These are phyloP conservation scores for Nicotiana knightiana DNA, from an alignment of 257 asterid genomes.

Conservation along the genomic window DNA sequence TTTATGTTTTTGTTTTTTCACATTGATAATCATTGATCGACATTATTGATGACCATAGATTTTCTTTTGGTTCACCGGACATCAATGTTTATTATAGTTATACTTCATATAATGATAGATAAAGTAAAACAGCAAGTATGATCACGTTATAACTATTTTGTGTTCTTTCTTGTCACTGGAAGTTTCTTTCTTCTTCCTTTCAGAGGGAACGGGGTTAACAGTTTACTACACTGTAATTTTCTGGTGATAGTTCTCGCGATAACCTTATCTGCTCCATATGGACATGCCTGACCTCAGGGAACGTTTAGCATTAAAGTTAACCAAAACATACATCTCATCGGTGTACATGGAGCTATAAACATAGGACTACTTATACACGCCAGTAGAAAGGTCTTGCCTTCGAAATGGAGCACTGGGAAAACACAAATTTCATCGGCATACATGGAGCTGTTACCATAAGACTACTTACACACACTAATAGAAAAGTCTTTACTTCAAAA, in stretches of 20 bases:
- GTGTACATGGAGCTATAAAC: neutral
- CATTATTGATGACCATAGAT: neutral
- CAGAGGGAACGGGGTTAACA: neutral
- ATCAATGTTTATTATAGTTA: neutral
- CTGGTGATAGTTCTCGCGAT: neutral
- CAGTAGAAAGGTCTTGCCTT: neutral
- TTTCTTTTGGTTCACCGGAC: neutral
- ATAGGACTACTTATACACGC: neutral
- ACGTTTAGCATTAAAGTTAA: neutral
- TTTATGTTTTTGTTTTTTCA: too few relatives aligned
- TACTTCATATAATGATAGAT: neutral
- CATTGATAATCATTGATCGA: neutral
- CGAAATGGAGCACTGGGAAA: neutral
- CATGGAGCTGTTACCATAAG: neutral
- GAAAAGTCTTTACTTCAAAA: neutral
- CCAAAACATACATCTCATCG: neutral
- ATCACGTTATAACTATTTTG: too few relatives aligned
- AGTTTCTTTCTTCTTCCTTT: neutral
- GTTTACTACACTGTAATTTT: neutral
- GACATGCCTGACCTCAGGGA: neutral
- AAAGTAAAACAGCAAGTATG: neutral
- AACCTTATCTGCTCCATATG: neutral
- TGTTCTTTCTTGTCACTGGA: neutral
- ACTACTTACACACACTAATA: neutral
- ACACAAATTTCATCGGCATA: neutral